Conservation (phyloP, 306 rosid genomes). For the Rosa multiflora region DNA sequence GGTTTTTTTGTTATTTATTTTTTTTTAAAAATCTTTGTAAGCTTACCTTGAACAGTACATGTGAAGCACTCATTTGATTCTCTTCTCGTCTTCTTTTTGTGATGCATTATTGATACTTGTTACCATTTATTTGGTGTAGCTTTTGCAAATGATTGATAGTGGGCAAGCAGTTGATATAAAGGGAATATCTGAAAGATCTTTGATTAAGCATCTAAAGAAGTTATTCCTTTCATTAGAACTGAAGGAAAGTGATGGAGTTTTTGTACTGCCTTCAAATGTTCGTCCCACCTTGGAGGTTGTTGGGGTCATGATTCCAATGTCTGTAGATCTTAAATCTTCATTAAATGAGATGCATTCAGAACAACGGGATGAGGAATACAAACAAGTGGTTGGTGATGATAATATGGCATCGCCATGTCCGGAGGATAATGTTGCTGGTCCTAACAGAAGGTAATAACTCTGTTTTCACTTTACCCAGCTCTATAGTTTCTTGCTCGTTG, state of each 20-base stretch:
- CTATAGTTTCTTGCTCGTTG: neutral
- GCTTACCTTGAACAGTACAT: neutral
- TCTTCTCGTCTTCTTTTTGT: neutral
- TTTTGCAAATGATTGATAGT: conserved; percentile 84
- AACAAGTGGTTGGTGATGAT: conserved; percentile 34
- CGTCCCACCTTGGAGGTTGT: conserved; percentile 70
- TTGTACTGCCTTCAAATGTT: conserved; percentile 61
- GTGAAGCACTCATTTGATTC: neutral
- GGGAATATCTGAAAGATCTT: conserved; percentile 68
- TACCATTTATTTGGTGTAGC: conserved; percentile 40
- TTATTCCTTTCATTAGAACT: conserved; percentile 65
- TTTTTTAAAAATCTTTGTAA: no score
- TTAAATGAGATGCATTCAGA: conserved; percentile 39
- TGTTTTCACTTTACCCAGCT: neutral
- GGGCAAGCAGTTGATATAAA: conserved; percentile 96
- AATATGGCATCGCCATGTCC: conserved; percentile 18
- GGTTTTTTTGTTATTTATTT: no score
- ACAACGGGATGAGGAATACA: conserved; percentile 30
- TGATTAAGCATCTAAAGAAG: conserved; percentile 67
- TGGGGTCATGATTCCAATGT: conserved; percentile 54
- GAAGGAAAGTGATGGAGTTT: conserved; percentile 64
- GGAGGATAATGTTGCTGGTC: conserved; percentile 55
- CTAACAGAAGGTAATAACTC: conserved; percentile 49
- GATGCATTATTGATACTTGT: conserved; percentile 4
- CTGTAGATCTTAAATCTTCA: conserved; percentile 30